phyloP scores from a whole-genome alignment of 2,329 filamentous ascomycete genomes.

The Colletotrichum chlorophyti region DNA sequence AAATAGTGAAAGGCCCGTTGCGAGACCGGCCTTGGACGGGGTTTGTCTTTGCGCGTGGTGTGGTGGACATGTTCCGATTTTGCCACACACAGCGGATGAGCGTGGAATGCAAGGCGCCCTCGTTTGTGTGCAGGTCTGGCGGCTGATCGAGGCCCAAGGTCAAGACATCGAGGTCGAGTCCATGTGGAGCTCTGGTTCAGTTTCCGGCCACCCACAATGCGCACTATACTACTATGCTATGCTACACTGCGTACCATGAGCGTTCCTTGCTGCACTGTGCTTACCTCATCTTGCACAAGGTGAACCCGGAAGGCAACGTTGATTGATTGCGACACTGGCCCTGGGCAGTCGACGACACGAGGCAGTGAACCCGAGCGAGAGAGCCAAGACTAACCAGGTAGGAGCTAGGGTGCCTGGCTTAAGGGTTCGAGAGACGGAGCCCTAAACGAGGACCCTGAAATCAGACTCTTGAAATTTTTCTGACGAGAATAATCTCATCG shows the following conservation, averaged over 20 bases:
- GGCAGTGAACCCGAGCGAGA: neutral
- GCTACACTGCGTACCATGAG: too few species aligned
- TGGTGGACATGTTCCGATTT: slow-evolving; percentile 15
- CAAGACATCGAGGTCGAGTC: neutral
- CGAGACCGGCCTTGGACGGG: neutral
- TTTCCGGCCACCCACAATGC: too few species aligned
- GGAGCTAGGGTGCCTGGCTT: slow-evolving; percentile 9
- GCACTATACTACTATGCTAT: too few species aligned
- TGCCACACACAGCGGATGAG: neutral
- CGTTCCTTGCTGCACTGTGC: neutral
- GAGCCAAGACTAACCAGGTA: neutral
- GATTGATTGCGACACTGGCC: slow-evolving; percentile 16
- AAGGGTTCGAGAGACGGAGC: slow-evolving; percentile 22
- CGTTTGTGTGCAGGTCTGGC: neutral
- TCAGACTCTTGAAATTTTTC: slow-evolving; percentile 1
- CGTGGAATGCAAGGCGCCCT: neutral
- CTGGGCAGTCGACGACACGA: slow-evolving; percentile 11
- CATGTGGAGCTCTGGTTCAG: neutral
- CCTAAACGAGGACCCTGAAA: slow-evolving; percentile 25
- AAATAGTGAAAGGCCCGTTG: slow-evolving; percentile 14
- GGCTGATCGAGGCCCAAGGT: neutral
- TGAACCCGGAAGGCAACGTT: neutral
- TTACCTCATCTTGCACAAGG: neutral
- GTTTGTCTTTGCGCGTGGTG: too few species aligned
- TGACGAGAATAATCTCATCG: too few species aligned